phyloP scores from a whole-genome alignment of 305 asterid species.

The Fraxinus dipetala region DNA sequence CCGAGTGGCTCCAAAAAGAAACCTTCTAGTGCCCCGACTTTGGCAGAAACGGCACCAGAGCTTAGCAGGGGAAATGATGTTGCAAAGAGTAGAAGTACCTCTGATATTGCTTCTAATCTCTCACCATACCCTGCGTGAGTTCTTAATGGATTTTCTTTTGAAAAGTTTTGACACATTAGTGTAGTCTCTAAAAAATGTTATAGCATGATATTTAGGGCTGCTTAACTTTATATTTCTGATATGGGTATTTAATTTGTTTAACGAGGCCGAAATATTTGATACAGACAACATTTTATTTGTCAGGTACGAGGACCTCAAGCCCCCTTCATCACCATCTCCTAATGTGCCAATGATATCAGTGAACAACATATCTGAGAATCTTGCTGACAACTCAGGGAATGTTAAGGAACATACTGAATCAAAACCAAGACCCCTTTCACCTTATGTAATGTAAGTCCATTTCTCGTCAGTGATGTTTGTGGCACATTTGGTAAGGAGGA shows the following conservation, averaged over 20 bases:
- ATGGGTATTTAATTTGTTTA: not conserved
- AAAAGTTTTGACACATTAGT: not conserved
- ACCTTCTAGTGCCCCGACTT: conserved; percentile 24
- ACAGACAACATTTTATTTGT: not conserved
- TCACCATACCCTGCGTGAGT: conserved; percentile 49
- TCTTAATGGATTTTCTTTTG: not conserved
- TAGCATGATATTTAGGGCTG: not conserved
- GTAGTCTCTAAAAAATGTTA: not conserved
- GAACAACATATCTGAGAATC: conserved; percentile 19
- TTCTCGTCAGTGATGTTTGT: not conserved
- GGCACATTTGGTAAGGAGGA: not conserved
- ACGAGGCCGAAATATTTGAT: conserved; percentile 18
- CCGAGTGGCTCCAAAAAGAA: conserved; percentile 39
- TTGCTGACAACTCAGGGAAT: conserved; percentile 24
- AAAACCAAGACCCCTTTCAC: conserved; percentile 51
- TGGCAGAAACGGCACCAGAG: conserved; percentile 26
- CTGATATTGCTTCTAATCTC: conserved; percentile 18
- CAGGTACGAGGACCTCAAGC: conserved; percentile 65
- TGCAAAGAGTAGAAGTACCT: conserved; percentile 22
- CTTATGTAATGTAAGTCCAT: conserved; percentile 54
- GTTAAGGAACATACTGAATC: conserved; percentile 23
- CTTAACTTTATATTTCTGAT: not conserved
- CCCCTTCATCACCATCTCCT: conserved; percentile 59
- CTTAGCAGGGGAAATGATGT: conserved; percentile 32
- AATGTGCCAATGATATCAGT: conserved; percentile 35